phyloP scores from a whole-genome alignment of 2,329 filamentous ascomycete species.

The Fusarium nelsonii region DNA sequence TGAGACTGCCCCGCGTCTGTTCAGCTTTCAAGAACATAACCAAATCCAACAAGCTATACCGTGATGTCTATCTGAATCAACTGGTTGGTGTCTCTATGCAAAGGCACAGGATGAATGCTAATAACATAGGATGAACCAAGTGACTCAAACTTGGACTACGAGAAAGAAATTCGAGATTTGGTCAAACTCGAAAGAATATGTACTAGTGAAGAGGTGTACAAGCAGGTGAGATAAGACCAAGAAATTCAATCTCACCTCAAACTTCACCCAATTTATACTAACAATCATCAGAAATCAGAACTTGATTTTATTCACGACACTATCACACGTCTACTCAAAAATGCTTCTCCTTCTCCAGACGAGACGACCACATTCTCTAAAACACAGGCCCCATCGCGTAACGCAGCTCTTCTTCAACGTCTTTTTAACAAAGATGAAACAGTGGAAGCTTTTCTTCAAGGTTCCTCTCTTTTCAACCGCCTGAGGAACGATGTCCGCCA shows the following conservation, averaged over 20 bases:
- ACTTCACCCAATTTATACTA: neutral
- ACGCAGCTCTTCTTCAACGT: conserved; percentile 58
- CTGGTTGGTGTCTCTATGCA: conserved; percentile 59
- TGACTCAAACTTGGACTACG: conserved; percentile 57
- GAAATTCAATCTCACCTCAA: neutral
- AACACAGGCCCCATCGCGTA: conserved; percentile 61
- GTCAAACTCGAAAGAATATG: conserved; percentile 61
- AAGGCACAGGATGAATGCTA: neutral
- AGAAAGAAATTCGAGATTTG: conserved; percentile 58
- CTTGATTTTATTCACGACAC: conserved; percentile 62
- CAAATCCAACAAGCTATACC: conserved; percentile 70
- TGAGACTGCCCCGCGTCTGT: conserved; percentile 64
- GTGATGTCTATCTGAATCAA: conserved; percentile 69
- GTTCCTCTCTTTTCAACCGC: conserved; percentile 73
- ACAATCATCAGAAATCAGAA: conserved; percentile 53
- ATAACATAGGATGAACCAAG: conserved; percentile 51
- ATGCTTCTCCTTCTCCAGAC: conserved; percentile 54
- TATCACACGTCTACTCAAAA: conserved; percentile 60
- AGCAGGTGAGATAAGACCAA: conserved; percentile 55
- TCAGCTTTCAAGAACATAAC: conserved; percentile 64
- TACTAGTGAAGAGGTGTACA: conserved; percentile 45
- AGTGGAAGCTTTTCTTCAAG: conserved; percentile 70
- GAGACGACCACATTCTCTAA: conserved; percentile 47
- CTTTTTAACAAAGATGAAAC: conserved; percentile 64
- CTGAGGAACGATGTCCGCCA: conserved; percentile 57